Evolutionary conservation across 2,329 filamentous ascomycete species (phyloP).

Genomic region (Penicillium sp.): DNA sequence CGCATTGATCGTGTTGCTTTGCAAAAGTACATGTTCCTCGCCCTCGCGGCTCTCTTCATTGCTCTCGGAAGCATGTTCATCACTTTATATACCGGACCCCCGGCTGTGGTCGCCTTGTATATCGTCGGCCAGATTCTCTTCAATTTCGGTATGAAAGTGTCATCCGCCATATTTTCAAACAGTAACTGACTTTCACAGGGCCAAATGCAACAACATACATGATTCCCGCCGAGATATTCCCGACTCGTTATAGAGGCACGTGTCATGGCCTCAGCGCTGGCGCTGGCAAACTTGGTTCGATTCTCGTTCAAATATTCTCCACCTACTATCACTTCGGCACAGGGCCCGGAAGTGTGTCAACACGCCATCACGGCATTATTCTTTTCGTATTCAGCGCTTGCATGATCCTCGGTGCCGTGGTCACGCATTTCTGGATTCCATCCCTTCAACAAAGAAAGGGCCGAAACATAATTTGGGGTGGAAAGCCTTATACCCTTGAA

Average conservation of each 20-base stretch:
- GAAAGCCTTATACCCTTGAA: conserved; percentile 44
- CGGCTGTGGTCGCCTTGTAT: conserved; percentile 47
- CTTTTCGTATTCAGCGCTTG: conserved; percentile 47
- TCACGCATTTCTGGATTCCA: conserved; percentile 48
- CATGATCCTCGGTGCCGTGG: conserved; percentile 46
- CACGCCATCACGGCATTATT: conserved; percentile 44
- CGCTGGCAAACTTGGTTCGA: conserved; percentile 57
- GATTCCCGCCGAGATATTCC: conserved; percentile 62
- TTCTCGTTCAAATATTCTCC: conserved; percentile 47
- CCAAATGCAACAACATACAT: conserved; percentile 50
- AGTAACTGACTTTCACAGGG: conserved; percentile 24
- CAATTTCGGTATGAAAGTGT: conserved; percentile 47
- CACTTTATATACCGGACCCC: conserved; percentile 39
- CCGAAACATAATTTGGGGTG: conserved; percentile 36
- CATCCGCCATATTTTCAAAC: neutral
- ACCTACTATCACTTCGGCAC: conserved; percentile 46
- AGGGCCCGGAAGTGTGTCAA: conserved; percentile 35
- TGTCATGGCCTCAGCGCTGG: conserved; percentile 61
- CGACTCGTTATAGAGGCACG: conserved; percentile 58
- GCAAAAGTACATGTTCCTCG: conserved; percentile 51
- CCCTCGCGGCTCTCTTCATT: conserved; percentile 49
- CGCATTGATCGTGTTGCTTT: conserved; percentile 47
- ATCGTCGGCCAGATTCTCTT: conserved; percentile 53
- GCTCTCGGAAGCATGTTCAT: conserved; percentile 49
- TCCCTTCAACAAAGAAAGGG: conserved; percentile 38